phyloP scores from a whole-genome alignment of 257 asterid genomes.

The Knoxia roxburghii region DNA sequence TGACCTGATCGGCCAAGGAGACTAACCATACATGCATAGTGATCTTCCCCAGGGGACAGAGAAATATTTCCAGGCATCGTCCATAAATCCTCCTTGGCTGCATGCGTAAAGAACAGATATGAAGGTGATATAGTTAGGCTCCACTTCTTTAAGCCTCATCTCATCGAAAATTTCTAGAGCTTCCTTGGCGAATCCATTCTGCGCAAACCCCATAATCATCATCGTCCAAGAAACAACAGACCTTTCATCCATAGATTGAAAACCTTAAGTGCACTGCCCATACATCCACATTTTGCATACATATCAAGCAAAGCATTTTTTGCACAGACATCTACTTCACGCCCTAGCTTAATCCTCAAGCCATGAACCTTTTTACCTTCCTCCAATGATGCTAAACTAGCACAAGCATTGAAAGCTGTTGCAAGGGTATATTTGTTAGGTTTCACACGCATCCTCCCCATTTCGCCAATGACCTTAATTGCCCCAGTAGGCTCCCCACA shows the following conservation, averaged over 20 bases:
- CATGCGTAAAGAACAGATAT: constrained; percentile 55
- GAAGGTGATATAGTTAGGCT: constrained; percentile 53
- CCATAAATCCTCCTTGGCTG: constrained; percentile 59
- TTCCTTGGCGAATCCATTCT: constrained; percentile 44
- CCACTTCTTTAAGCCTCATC: constrained; percentile 39
- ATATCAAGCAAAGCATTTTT: constrained; percentile 68
- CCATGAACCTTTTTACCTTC: constrained; percentile 61
- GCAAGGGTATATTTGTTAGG: constrained; percentile 70
- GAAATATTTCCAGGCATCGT: constrained; percentile 41
- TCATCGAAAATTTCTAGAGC: constrained; percentile 54
- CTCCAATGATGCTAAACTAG: constrained; percentile 45
- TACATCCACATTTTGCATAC: constrained; percentile 65
- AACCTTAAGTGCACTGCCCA: constrained; percentile 48
- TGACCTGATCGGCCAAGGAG: constrained; percentile 57
- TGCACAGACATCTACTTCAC: constrained; percentile 50
- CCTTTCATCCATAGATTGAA: constrained; percentile 45
- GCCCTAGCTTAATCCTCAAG: constrained; percentile 40
- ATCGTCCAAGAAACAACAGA: constrained; percentile 73
- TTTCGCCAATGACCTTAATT: constrained; percentile 41
- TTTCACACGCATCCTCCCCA: constrained; percentile 49
- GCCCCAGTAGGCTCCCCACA: constrained; percentile 53
- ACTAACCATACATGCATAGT: constrained; percentile 68
- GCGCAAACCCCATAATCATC: constrained; percentile 75
- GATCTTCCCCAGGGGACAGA: constrained; percentile 55
- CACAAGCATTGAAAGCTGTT: constrained; percentile 56